Conservation (phyloP, 306 rosid genomes). For the Fragaria iinumae region DNA sequence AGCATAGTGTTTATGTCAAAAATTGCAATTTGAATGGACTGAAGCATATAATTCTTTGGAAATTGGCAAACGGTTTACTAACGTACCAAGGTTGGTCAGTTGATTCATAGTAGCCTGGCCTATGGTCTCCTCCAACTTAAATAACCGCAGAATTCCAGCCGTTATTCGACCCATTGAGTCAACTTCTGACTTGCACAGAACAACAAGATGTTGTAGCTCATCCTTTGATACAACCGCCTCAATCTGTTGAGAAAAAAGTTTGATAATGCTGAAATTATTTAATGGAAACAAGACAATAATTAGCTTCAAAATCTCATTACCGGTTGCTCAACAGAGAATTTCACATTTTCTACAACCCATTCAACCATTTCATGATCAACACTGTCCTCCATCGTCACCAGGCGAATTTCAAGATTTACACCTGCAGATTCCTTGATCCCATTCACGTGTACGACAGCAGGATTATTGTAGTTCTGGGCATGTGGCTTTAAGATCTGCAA, state of each 20-base stretch:
- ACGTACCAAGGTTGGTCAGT: constrained; percentile 79
- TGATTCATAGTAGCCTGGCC: constrained; percentile 83
- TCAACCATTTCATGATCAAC: constrained; percentile 54
- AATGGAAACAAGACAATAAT: constrained; percentile 3
- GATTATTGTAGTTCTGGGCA: constrained; percentile 38
- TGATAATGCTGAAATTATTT: constrained; percentile 16
- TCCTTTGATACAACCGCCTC: constrained; percentile 89
- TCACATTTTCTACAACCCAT: constrained; percentile 83
- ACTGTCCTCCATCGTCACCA: constrained; percentile 55
- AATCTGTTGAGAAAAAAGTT: constrained; percentile 48
- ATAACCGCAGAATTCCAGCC: constrained; percentile 74
- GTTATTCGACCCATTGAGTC: constrained; percentile 89
- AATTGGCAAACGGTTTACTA: constrained; percentile 12
- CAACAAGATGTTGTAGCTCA: constrained; percentile 83
- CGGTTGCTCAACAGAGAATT: constrained; percentile 78
- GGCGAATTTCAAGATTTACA: constrained; percentile 65
- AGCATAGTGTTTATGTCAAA: not conserved
- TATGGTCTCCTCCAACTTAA: constrained; percentile 85
- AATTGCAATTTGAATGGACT: not conserved
- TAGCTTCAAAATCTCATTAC: constrained; percentile 41
- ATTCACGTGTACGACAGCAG: constrained; percentile 37
- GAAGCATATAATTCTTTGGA: not conserved
- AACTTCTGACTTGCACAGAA: constrained; percentile 89
- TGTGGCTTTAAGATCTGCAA: constrained; percentile 79
- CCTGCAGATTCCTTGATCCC: constrained; percentile 71